A percentile compares a stretch with the other conserved stretches of the same genome.
phyloP scores from a whole-genome alignment of 163 green algal species.

The Volvox carteri region DNA sequence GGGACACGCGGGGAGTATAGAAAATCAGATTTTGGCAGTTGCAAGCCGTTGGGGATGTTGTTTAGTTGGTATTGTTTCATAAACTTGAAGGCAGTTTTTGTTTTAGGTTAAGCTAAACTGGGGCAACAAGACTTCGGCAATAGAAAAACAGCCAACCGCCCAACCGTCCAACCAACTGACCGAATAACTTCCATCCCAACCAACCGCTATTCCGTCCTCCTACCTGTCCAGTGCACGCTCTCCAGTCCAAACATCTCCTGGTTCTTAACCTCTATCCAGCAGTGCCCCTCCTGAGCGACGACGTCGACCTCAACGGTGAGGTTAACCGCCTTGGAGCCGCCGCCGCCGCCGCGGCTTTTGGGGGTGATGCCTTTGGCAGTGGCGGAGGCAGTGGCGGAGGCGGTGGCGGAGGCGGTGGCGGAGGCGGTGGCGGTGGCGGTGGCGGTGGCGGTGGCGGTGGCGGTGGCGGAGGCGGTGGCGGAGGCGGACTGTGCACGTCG shows the following conservation, averaged over 20 bases:
- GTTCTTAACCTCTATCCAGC: conserved; percentile 78
- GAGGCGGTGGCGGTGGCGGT: neutral
- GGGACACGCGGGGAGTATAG: neutral
- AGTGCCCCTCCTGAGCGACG: conserved; percentile 62
- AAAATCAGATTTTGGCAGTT: neutral
- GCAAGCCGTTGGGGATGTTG: neutral
- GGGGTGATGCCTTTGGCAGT: neutral
- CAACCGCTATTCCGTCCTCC: too few relatives aligned
- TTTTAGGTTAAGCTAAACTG: too few relatives aligned
- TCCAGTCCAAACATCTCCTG: conserved; percentile 67
- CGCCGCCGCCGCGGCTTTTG: conserved; percentile 9
- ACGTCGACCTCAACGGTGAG: conserved; percentile 67
- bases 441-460: neutral
- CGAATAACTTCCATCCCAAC: too few relatives aligned
- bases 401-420: neutral
- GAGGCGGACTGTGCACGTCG: neutral
- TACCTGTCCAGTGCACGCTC: conserved; percentile 67
- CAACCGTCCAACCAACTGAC: neutral
- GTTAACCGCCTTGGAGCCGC: neutral
- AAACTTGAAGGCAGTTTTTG: too few relatives aligned
- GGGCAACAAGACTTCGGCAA: too few relatives aligned
- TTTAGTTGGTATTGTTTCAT: too few relatives aligned
- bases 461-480: neutral
- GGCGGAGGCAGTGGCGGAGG: too few relatives aligned
- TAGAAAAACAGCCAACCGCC: neutral